Evolutionary conservation across 108 stramenopile genomes (phyloP), one percentile per base, ranked within the genome.

Genomic region (Epipyxis sp.): DNA sequence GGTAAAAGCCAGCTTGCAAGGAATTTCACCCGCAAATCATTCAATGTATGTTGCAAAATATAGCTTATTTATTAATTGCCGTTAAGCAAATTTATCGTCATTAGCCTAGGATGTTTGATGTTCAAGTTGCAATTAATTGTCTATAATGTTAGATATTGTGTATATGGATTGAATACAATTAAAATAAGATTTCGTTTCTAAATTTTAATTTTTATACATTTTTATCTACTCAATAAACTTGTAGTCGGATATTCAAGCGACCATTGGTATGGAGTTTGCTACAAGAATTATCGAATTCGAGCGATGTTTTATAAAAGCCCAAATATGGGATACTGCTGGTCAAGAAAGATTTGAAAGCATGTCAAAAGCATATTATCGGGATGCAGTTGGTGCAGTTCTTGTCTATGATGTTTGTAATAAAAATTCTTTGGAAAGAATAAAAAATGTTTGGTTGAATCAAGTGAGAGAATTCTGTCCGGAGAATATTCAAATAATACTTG

Each of bases 301-400:
- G 44, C 16, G 43, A 37, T 34, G 50, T 74, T 20, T 74, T 29
- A 25, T 74, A 16, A 74, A 74, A 74, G 71, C 71, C 6, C 71
- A 74, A 37, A 10, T 74, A 37, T 74, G 71, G 71, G 71, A 74
- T 57, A 74, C 71, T 54, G 71, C 71, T 74, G 71, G 71, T 6
- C 71, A 74, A 74, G 71, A 74, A 74, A 13, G 71, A 3, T 74
- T 34, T 74, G 71, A 74, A 74, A 74, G 34, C 34, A 74, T 74
- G 71, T 43, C 71, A 27, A 74, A 74, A 25, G 34, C 34, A 6
- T 74, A 74, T 37, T 74, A 54, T 74, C 71, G 71, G 3, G 50
- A 74, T 74, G 71, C 71, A 43, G 13, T 74, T 13, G 71, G 71
- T 57, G 71, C 71, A 6, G 71, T 32, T 13, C 43, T 74, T 10